phyloP scores from a whole-genome alignment of 2,329 filamentous ascomycete species.

The Aspergillus glaucus region DNA sequence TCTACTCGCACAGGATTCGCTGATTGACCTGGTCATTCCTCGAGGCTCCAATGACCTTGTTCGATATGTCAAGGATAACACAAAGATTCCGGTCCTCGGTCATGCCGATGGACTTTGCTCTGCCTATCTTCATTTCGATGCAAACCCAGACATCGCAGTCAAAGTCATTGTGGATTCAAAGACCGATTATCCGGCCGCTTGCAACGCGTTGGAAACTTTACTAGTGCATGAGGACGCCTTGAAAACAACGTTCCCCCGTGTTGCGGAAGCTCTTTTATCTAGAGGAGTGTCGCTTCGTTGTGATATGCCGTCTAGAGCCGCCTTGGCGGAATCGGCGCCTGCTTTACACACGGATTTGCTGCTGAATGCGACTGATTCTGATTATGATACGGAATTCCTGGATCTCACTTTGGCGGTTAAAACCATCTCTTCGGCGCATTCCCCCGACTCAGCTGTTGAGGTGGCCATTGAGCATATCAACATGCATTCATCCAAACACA shows the following conservation, averaged over 20 bases:
- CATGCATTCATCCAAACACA: slow-evolving; percentile 84
- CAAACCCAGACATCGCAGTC: slow-evolving; percentile 63
- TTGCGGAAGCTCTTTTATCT: slow-evolving; percentile 66
- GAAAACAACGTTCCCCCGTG: slow-evolving; percentile 58
- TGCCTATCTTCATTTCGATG: slow-evolving; percentile 75
- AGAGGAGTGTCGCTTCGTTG: slow-evolving; percentile 80
- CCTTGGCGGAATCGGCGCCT: slow-evolving; percentile 48
- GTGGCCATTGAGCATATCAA: slow-evolving; percentile 86
- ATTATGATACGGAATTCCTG: slow-evolving; percentile 87
- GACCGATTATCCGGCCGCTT: slow-evolving; percentile 88
- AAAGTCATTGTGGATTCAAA: slow-evolving; percentile 85
- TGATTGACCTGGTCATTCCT: slow-evolving; percentile 93
- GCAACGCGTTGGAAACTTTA: slow-evolving; percentile 89
- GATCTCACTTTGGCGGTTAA: slow-evolving; percentile 79
- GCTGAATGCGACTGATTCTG: slow-evolving; percentile 59
- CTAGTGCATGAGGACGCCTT: slow-evolving; percentile 72
- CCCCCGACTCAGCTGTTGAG: slow-evolving; percentile 44
- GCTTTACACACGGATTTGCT: slow-evolving; percentile 45
- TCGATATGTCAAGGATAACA: slow-evolving; percentile 79
- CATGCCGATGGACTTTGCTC: slow-evolving; percentile 92
- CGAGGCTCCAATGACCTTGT: slow-evolving; percentile 87
- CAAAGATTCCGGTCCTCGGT: slow-evolving; percentile 90
- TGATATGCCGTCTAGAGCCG: slow-evolving; percentile 62
- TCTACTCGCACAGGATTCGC: slow-evolving; percentile 75
- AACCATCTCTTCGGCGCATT: slow-evolving; percentile 50